Conservation (phyloP, 345 rosid genomes). For the Aurinia saxatilis region DNA sequence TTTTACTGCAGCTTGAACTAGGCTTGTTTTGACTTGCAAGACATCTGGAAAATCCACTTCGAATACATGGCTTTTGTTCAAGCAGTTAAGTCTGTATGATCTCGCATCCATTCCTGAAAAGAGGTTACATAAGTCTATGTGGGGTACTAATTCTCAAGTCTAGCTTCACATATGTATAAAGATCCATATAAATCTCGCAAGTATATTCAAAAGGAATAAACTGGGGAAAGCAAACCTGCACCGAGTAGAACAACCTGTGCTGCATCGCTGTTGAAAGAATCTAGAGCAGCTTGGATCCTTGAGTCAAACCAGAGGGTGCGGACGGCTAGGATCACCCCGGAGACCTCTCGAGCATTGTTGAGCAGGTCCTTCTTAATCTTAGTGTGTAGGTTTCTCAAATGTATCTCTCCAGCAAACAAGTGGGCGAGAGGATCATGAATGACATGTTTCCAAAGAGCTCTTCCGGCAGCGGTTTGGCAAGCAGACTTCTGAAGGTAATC, state of each 20-base stretch:
- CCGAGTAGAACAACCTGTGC: conserved; percentile 86
- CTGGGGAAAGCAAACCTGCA: conserved; percentile 52
- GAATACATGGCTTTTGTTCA: conserved; percentile 59
- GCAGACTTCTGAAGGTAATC: conserved; percentile 59
- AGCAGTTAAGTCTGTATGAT: conserved; percentile 69
- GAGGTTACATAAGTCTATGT: not conserved
- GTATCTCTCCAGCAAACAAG: conserved; percentile 73
- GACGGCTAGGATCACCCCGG: conserved; percentile 79
- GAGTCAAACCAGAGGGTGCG: conserved; percentile 92
- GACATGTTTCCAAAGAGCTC: conserved; percentile 87
- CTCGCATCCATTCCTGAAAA: conserved; percentile 87
- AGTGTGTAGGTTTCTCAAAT: conserved; percentile 60
- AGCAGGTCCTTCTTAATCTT: conserved; percentile 65
- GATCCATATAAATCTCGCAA: too few species aligned
- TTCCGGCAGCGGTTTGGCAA: conserved; percentile 90
- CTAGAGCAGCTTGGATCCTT: conserved; percentile 63
- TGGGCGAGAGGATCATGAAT: conserved; percentile 73
- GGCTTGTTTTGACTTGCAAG: conserved; percentile 54
- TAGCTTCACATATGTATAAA: not conserved
- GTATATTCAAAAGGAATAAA: not conserved
- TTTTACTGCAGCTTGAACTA: conserved; percentile 48
- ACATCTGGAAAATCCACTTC: conserved; percentile 88
- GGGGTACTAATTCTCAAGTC: not conserved
- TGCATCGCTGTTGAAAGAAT: conserved; percentile 38
- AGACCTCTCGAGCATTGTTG: conserved; percentile 70